Base-by-base conservation (phyloP, 176 grass and related monocot species). In the Oryza brachyantha region DNA sequence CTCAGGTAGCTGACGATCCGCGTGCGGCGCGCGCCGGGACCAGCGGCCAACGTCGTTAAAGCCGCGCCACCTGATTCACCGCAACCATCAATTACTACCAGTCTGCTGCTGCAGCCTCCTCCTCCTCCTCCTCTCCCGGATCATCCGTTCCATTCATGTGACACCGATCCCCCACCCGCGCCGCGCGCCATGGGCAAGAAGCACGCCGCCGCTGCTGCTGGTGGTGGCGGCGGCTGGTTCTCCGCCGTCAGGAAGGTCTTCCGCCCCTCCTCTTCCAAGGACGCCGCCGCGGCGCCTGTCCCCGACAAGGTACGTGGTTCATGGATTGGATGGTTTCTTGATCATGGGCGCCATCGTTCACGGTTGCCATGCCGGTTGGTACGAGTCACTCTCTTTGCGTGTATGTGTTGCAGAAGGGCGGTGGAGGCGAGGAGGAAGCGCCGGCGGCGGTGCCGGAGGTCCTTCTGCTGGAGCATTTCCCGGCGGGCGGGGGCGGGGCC, bases 171-270 rank as follows among this genome's bases (percentile, higher is more conserved):
- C n/a, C n/a, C n/a, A n/a, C n/a, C n/a, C n/a, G n/a, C n/a, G n/a
- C n/a, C n/a, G n/a, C 22, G 19, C 8, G 37, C 54, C 52, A 96
- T 96, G 93, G 93, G 89, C 31, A 96, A 87, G 93, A 96, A 92
- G 85, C 68, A 75, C 40, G 82, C 81, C 7, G 66, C 66, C 8
- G 79, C 61, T 6, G 79, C 61, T 6, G 16, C 25, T 34, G 19
- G 46, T 16, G 42, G 43, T 1, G 72, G 81, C 16, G 81, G 62
- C 26, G 58, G 86, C 11, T 96, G 93, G 93, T 36, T 96, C 10
- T 83, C 87, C 75, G 86, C 86, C 37, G 81, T 92, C 34, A 87
- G 70, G 74, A 96, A 89, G 81, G 84, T 87, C 76, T 92, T 96
- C 89, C 86, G 76, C 74, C 66, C 88, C 26, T 89, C 83, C 14